phyloP scores from a whole-genome alignment of 192 early-diverging fungal genomes.

The Coemansia sp. region DNA sequence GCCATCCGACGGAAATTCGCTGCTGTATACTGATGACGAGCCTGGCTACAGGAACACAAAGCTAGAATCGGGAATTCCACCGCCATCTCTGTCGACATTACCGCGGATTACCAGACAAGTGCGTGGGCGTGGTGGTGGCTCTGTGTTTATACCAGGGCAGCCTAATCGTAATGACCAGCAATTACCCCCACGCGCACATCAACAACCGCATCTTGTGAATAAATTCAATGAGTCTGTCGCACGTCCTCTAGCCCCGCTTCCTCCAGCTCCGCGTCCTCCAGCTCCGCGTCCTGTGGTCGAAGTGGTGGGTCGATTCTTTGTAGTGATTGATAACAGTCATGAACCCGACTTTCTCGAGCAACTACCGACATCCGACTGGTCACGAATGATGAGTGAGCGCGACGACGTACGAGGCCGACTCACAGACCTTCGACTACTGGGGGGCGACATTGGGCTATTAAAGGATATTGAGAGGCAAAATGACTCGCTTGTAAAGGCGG shows the following conservation, averaged over 20 bases:
- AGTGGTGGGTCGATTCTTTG: background rate
- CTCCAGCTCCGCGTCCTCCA: background rate
- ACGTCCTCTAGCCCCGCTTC: too few relatives aligned
- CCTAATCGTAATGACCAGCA: background rate
- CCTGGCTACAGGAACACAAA: conserved; percentile 26
- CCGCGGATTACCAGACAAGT: conserved; percentile 4
- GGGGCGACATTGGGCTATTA: conserved; percentile 16
- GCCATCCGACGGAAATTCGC: conserved; percentile 14
- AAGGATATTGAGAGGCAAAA: conserved; percentile 12
- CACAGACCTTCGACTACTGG: conserved; percentile 13
- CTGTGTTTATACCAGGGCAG: background rate
- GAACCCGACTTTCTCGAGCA: conserved; percentile 21
- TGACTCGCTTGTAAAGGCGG: background rate
- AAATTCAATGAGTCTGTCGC: background rate
- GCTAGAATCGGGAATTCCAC: conserved; percentile 23
- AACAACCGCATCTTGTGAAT: background rate
- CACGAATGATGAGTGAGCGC: conserved; percentile 45
- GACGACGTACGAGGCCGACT: conserved; percentile 29
- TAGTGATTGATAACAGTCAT: conserved; percentile 8
- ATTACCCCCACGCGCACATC: conserved; percentile 6
- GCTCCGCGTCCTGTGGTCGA: background rate
- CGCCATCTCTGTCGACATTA: conserved; percentile 27
- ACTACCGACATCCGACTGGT: conserved; percentile 30
- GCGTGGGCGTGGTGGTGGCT: background rate
- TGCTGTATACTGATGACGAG: conserved; percentile 39